These are phyloP conservation scores for Pelargonium fulgidum DNA, from an alignment of 441 rosid species.

Conservation along the genomic window DNA sequence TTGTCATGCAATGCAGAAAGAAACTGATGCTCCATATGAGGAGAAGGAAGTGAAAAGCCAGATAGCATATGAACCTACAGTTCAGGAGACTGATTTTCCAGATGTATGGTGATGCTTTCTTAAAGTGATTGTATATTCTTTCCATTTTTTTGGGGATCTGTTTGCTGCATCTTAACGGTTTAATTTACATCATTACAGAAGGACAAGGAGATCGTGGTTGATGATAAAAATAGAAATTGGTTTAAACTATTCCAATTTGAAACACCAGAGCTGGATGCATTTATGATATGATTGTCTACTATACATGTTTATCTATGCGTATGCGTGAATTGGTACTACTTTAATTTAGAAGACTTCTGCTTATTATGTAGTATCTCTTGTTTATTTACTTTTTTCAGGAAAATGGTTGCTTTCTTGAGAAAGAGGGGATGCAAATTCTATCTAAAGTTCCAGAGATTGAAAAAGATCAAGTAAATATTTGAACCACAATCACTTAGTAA, in stretches of 20 bases:
- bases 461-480: constrained; percentile 36
- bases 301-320: neutral
- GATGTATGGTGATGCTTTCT: constrained; percentile 12
- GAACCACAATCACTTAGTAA: neutral
- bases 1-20: constrained; percentile 25
- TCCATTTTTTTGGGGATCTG: constrained; percentile 10
- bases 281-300: constrained; percentile 38
- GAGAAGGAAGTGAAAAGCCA: constrained; percentile 24
- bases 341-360: constrained; percentile 9
- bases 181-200: constrained; percentile 37
- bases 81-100: constrained; percentile 27
- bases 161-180: constrained; percentile 5
- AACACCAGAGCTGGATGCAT: constrained; percentile 49
- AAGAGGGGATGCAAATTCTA: constrained; percentile 34
- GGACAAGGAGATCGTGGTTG: constrained; percentile 22
- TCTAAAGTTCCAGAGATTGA: constrained; percentile 38
- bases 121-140: constrained; percentile 9
- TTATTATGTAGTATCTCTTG: constrained; percentile 8
- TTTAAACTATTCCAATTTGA: constrained; percentile 44
- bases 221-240: constrained; percentile 26
- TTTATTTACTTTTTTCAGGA: constrained; percentile 38
- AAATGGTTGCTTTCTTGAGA: constrained; percentile 25
- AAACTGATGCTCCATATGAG: constrained; percentile 17
- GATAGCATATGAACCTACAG: constrained; percentile 19
- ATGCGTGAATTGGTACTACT: neutral